These are phyloP conservation scores for Trichoderma semiorbis DNA, from an alignment of 2,329 filamentous ascomycete species.

Conservation along the genomic window DNA sequence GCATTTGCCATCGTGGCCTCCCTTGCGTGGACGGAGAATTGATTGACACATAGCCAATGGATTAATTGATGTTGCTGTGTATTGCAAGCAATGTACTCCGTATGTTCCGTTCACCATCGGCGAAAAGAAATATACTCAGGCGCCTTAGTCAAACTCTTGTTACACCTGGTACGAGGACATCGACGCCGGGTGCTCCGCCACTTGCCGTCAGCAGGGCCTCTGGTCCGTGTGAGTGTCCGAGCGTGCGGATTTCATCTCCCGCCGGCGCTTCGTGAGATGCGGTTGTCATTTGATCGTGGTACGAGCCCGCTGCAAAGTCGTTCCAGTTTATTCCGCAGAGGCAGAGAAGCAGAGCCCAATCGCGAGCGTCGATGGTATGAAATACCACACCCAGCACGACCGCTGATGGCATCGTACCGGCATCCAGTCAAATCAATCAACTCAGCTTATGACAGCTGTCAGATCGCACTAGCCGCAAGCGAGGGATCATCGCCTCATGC, in stretches of 20 bases:
- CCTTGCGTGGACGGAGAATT: not conserved
- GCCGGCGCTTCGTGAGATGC: not conserved
- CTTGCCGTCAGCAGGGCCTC: not conserved
- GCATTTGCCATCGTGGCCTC: not conserved
- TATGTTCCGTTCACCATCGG: not conserved
- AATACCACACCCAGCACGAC: not conserved
- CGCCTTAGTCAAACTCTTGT: not conserved
- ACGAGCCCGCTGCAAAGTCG: not conserved
- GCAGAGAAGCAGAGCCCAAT: not conserved
- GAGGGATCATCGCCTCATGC: conserved; percentile 12
- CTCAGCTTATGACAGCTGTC: conserved; percentile 2
- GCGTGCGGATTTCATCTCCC: not conserved
- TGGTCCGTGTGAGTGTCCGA: not conserved
- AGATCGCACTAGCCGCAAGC: conserved; percentile 8
- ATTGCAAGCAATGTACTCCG: not conserved
- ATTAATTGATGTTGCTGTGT: not conserved
- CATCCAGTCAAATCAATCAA: not conserved
- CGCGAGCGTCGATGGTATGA: not conserved
- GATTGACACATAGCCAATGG: not conserved
- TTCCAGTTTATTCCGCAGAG: not conserved
- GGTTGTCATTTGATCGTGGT: not conserved
- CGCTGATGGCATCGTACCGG: not conserved
- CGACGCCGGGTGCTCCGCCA: not conserved
- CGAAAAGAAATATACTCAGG: not conserved
- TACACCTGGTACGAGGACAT: not conserved